Base-by-base conservation (phyloP, 2,329 filamentous ascomycete genomes). In the Ceratocystis eucalypticola region DNA sequence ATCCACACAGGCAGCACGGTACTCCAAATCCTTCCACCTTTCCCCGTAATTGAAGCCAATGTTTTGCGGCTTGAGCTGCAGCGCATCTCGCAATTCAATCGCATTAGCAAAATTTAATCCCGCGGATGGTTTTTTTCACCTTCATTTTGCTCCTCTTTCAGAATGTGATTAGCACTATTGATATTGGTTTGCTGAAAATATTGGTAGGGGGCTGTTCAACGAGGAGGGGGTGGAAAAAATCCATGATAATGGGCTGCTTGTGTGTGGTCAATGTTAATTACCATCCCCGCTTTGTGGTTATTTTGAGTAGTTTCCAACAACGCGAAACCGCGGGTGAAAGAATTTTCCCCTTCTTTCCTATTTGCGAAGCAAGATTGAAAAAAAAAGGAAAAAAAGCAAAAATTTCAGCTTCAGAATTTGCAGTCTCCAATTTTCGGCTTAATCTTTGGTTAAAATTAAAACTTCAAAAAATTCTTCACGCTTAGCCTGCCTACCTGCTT, bases 31-130 rank as follows among this genome's bases (percentile, higher is more conserved):
- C 53, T 59, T 59, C 53, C 53, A 30, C n/a, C 25, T 59, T 37
- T 59, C 53, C 53, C 53, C 53, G 53, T 59, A 59, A 59, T 59
- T 59, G 53, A 59, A 59, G 53, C 53, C 53, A 59, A 59, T 59
- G 25, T 59, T 50, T 50, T 50, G 33, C 33, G 33, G 33, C 33
- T 37, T 37, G 33, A 37, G 33, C 33, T 37, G 22, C 53, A 30
- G 25, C 17, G 53, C 25, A 59, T 59, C 25, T 59, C 53, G 17
- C 53, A 59, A 59, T 59, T 37, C 10, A 20, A 59, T 30, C 25
- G 7, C 33, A 37, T 37, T 37, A 37, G 33, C 3, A 37, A 12
- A 30, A 25, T 10, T 33, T 59, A 59, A 59, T 33, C 53, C 15
- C 28, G 25, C 53, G 28, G 28, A 8, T 30, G 17, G 1, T 37